Conservation (phyloP, 768 basidiomycete species). For the Boletus sp. region DNA sequence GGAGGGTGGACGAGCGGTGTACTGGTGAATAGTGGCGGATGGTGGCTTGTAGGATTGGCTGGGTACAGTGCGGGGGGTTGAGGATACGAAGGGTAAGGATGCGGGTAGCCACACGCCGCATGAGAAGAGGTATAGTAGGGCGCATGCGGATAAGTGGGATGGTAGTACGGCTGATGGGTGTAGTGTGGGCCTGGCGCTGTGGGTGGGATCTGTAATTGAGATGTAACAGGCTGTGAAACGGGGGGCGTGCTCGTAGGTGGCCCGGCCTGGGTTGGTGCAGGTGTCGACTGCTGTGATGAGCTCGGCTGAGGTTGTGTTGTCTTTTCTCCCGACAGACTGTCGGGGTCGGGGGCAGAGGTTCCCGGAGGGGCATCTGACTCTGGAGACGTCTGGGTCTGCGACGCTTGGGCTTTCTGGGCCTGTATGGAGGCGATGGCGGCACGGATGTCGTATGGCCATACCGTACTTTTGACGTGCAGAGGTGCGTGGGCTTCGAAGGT, state of each 20-base stretch:
- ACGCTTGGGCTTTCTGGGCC: constrained; percentile 22
- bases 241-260: constrained; percentile 19
- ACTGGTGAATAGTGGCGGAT: constrained; percentile 34
- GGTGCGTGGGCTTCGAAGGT: constrained; percentile 68
- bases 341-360: constrained; percentile 11
- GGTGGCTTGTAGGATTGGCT: constrained; percentile 26
- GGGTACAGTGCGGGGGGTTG: constrained; percentile 33
- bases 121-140: constrained; percentile 58
- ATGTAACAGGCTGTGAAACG: constrained; percentile 17
- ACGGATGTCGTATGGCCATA: constrained; percentile 72
- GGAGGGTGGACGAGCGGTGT: constrained; percentile 34
- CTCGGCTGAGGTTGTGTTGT: constrained; percentile 15
- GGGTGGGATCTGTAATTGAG: constrained; percentile 21
- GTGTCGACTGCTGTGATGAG: constrained; percentile 16
- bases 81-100: constrained; percentile 30
- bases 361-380: constrained; percentile 8
- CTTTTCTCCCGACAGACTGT: constrained; percentile 14
- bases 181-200: constrained; percentile 35
- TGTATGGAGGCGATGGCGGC: constrained; percentile 57
- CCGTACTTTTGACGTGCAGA: constrained; percentile 54
- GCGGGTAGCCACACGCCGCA: constrained; percentile 38
- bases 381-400: constrained; percentile 17
- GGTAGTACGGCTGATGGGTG: constrained; percentile 55
- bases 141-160: constrained; percentile 60
- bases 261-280: constrained; percentile 25